Evolutionary conservation across 1,284 basidiomycete species (phyloP), one percentile per base, ranked within the genome.

Genomic region (Boletus mariae): DNA sequence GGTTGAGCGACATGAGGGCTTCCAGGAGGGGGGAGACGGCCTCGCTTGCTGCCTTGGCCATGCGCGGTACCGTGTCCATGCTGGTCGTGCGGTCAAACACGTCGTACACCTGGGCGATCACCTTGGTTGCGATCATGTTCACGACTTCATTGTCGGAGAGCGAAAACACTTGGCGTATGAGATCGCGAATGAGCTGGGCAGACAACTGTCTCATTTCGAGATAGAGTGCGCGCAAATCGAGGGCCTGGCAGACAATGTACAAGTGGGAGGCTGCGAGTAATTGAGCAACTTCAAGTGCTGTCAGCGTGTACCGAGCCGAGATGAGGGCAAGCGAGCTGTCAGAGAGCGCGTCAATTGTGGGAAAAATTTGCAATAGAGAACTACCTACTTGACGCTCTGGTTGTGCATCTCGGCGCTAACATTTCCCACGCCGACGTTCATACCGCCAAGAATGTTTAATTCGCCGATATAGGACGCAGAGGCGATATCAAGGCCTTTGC

Each of bases 341-440:
- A 23, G 20, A 59, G n/a, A 28, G 17, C 52, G 54, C 38, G 47
- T 49, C 45, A 65, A 26, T 23, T n/a, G 23, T 20, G 17, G 10
- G 3, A 4, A n/a, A 45, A 49, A 17, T 26, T 23, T 47, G 25
- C 10, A 51, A 55, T 28, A 44, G 42, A 45, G n/a, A 53, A 31
- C 6, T 0, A 72, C 85, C 59, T 58, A 89, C 86, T 91, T 92
- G 64, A 92, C 79, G 41, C 89, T 85, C 68, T 92, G 91, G 64
- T 93, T 94, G 63, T 92, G 88, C 85, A 92, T 90, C 71, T 92
- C 90, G 0, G 90, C 90, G 4, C 85, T 87, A 63, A 93, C 89
- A 29, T 92, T 83, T 64, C 91, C 90, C 4, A 91, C 92, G 10
- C 87, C 87, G 1, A 94, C 91, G 0, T 92, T 91, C 65, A 82